phyloP scores from a whole-genome alignment of 805 yeast genomes.

The Candida saitoana region DNA sequence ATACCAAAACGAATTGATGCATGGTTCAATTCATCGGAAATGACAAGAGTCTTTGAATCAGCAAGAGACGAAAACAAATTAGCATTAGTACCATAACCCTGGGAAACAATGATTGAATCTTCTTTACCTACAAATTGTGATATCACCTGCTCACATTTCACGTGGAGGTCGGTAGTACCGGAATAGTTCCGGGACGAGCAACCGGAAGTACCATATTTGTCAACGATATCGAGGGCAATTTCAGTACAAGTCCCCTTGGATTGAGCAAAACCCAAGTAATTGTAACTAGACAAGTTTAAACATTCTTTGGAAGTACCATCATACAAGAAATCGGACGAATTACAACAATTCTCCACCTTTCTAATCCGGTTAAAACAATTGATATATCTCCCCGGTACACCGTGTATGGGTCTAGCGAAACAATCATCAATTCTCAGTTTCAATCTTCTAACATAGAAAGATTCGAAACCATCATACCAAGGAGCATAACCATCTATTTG shows the following conservation, averaged over 20 bases:
- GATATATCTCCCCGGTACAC: constrained; percentile 93
- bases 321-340: constrained; percentile 45
- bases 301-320: constrained; percentile 76
- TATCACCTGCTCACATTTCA: constrained; percentile 66
- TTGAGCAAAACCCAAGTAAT: constrained; percentile 96
- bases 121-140: constrained; percentile 91
- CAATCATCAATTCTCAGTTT: constrained; percentile 90
- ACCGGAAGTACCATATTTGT: constrained; percentile 70
- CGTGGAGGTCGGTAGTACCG: constrained; percentile 76
- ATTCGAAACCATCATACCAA: constrained; percentile 89
- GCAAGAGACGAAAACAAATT: constrained; percentile 77
- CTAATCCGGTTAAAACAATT: constrained; percentile 75
- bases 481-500: constrained; percentile 93
- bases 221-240: constrained; percentile 57
- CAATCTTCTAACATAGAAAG: constrained; percentile 88
- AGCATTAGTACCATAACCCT: constrained; percentile 97
- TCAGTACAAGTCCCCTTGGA: constrained; percentile 89
- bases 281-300: constrained; percentile 84
- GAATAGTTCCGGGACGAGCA: constrained; percentile 72
- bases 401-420: constrained; percentile 93
- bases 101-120: constrained; percentile 78
- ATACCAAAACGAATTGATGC: constrained; percentile 95
- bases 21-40: constrained; percentile 92
- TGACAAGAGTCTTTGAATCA: constrained; percentile 83
- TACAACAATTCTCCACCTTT: constrained; percentile 50